Evolutionary conservation across 176 grass and related monocot species (phyloP), one percentile per base, ranked within the genome.

Genomic region (Juncus inflexus): DNA sequence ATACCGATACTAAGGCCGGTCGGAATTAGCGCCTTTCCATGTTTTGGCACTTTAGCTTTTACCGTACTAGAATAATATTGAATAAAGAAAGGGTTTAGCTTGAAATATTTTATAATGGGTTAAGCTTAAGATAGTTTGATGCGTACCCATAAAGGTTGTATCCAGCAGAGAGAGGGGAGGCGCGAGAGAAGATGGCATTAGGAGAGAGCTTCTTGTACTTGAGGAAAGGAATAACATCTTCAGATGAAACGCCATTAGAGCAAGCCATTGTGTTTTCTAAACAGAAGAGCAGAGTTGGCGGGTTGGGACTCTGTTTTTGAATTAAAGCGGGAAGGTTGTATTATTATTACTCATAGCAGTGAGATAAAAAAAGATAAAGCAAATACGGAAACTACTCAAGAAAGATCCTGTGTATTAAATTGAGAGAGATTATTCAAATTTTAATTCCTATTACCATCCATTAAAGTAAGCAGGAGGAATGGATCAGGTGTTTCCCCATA

Each of bases 141-240:
- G 35, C 13, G n/a, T 75, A 96, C 91, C 91, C 87, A 1, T 83
- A 86, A 66, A 97, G 92, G 73, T 97, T 87, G 79, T 91, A 97
- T 52, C 92, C 87, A 39, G 87, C 92, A 66, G 92, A 86, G 56
- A 69, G 77, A 55, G 59, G 52, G 13, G 91, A 96, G n/a, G 78
- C 84, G 56, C 79, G 78, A 13, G 81, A 85, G 41, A 96, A 42
- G 54, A 91, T 4, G 45, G 87, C 87, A 5, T 81, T 90, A 2
- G 79, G 37, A 56, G 92, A 97, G 19, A 47, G 43, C 43, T 47
- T 47, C 92, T 97, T 91, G 43, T 91, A 74, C 65, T 79, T 84
- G 63, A 97, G 70, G 10, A 89, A 41, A 40, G 79, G 85, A 3
- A 47, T 65, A 58, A 83, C 66, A 28, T 37, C 54, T 36, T 81